Base-by-base conservation (phyloP, 2,329 filamentous ascomycete genomes). In the Epichloe baconii region DNA sequence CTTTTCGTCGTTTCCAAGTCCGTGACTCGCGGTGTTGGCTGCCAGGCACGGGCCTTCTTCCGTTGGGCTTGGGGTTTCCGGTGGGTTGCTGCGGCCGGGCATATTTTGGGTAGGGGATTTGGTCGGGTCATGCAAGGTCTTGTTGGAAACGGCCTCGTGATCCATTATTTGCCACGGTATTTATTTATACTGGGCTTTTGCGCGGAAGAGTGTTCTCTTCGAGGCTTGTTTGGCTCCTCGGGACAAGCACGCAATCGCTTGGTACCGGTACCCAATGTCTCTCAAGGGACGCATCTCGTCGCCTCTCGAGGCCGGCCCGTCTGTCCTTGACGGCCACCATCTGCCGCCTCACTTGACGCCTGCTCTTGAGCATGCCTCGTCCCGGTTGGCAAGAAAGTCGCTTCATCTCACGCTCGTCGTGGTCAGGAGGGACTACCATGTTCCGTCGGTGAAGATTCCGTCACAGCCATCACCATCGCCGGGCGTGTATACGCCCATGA, bases 251-350 rank as follows among this genome's bases (percentile, higher is more conserved):
- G 23, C 23, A 7, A 7, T 26, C 2, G 23, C 23, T 26, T 2
- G 23, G 7, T 26, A 21, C 19, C 19, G 19, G 19, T 1, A 26
- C 23, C 26, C 37, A 57, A 74, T 76, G 70, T 61, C 70, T 40
- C 68, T 76, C 60, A 83, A 80, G 66, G 68, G 72, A 51, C 70
- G 68, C 52, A 83, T 83, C 58, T 83, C 80, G 1, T 75, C 78
- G 47, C 80, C 80, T 14, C 72, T 84, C 52, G 80, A 83, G 69
- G 79, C 80, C 31, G 79, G 79, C 17, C 68, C 69, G 42, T 82
- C 79, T 19, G 68, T 83, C 50, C 73, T 81, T 53, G 76, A 82
- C 57, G 68, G 70, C 36, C 72, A 79, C 56, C 73, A 75, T 53
- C 70, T 83, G n/a, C 79, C 80, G 2, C 64, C 71, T n/a, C 68